Base-by-base conservation (phyloP, 2,329 filamentous ascomycete species). In the Talaromyces sp. region DNA sequence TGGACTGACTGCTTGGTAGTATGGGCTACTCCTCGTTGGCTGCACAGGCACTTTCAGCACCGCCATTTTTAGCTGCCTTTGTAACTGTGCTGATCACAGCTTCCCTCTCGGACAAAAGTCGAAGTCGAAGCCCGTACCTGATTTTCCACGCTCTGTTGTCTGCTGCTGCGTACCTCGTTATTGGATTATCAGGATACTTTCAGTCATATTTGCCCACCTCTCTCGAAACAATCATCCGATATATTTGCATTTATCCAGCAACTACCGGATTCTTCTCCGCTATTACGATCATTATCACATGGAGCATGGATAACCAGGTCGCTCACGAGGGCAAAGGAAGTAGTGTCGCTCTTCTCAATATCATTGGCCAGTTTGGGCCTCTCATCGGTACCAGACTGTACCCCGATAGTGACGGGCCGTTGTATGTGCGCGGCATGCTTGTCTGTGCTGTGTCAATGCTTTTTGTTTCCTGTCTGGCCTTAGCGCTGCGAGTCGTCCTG, bases 221-320 rank as follows among this genome's bases (percentile, higher is more conserved):
- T 9, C 51, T 72, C 3, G 74, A 77, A 58, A 72, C 70, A 50
- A 65, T 72, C 35, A 75, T 80, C 59, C 74, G 91, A 19, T 96
- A 96, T 69, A 67, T 88, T 6, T 89, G 87, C 59, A 82, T 96
- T 8, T 96, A 88, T 71, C 91, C 90, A 0, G 91, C 92, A 1
- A 84, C 87, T 1, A 79, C 86, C 0, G 92, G 92, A 3, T 94
- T 96, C 75, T 93, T 96, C 79, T 87, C 84, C 62, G 88, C 91
- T 21, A 89, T 96, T 60, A 91, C 91, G 0, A 81, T 96, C 32
- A 88, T 92, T 65, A 89, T 96, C 60, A 88, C 90, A 1, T 96
- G 92, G 92, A 90, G 85, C 38, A 84, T 96, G 69, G 95, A 96
- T 70, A 96, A 96, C 73, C 90, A 94, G 70, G 77, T 83, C 57